Evolutionary conservation across 768 basidiomycete species (phyloP).

Genomic region (Neoboletus brunneissimus): DNA sequence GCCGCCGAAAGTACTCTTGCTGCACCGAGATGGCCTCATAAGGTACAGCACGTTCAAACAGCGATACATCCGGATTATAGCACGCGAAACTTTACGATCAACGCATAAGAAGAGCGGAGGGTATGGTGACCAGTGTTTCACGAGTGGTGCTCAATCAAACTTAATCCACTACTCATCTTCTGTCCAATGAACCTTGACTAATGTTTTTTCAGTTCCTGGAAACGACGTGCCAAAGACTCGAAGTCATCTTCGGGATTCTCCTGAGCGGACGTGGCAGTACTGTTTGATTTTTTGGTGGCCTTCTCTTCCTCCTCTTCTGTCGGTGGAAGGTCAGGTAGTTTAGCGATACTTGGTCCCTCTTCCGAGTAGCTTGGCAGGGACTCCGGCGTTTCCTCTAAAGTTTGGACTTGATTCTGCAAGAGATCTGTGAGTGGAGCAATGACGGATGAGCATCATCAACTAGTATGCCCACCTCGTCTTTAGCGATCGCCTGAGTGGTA

Average conservation of each 20-base stretch:
- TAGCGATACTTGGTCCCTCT: constrained; percentile 26
- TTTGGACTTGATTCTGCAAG: constrained; percentile 8
- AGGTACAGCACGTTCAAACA: constrained; percentile 10
- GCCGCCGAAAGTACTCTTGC: background rate
- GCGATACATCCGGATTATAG: constrained; percentile 7
- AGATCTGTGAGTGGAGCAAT: constrained; percentile 1
- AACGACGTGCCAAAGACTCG: constrained; percentile 71
- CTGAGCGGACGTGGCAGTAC: constrained; percentile 4
- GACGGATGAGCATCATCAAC: constrained; percentile 31
- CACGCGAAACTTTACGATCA: constrained; percentile 10
- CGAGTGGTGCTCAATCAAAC: background rate
- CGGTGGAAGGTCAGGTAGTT: constrained; percentile 51
- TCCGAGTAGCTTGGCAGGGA: constrained; percentile 30
- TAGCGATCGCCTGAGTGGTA: constrained; percentile 22
- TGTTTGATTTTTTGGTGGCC: constrained; percentile 6
- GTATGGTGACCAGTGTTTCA: constrained; percentile 10
- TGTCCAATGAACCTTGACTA: constrained; percentile 28
- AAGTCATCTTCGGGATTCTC: constrained; percentile 61
- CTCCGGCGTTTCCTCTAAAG: constrained; percentile 11
- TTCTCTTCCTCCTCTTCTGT: constrained; percentile 45
- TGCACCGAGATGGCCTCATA: background rate
- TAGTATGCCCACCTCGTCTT: constrained; percentile 36
- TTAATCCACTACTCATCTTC: background rate
- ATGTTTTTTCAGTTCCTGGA: constrained; percentile 84
- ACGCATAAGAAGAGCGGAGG: background rate